Conservation (phyloP, 108 stramenopile genomes). For the Conticribra guillardii region DNA sequence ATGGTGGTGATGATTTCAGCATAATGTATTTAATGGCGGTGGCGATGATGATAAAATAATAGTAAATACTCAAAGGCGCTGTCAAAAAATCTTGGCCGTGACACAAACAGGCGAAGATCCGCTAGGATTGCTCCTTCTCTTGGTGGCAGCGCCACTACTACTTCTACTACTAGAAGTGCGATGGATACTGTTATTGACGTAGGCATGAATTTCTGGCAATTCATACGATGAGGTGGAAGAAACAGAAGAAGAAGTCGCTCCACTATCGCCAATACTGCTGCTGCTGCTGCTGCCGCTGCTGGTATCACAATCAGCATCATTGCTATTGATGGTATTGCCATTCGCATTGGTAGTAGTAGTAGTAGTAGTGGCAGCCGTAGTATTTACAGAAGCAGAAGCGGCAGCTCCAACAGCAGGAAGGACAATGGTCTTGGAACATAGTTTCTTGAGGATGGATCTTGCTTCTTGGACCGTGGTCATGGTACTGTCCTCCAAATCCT, state of each 20-base stretch:
- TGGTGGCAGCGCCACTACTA: background rate
- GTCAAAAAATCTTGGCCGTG: background rate
- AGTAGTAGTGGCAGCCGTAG: background rate
- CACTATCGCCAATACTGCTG: too few species aligned
- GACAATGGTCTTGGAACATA: background rate
- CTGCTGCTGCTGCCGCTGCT: too few species aligned
- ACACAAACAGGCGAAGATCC: background rate
- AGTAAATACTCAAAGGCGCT: background rate
- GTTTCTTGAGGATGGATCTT: background rate
- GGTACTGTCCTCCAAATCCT: too few species aligned
- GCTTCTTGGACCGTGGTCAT: background rate
- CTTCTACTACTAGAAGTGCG: background rate
- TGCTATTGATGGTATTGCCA: too few species aligned
- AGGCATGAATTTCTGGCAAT: background rate
- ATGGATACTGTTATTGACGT: background rate
- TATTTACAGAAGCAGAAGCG: background rate
- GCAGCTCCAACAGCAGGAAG: background rate
- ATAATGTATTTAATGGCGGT: background rate
- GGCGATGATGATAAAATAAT: background rate
- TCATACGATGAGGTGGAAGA: background rate
- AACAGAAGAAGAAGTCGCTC: too few species aligned
- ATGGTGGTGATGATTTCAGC: background rate
- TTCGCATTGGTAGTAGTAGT: background rate
- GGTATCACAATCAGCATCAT: too few species aligned
- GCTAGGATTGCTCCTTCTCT: background rate